phyloP scores from a whole-genome alignment of 441 rosid species.

The Hura crepitans region DNA sequence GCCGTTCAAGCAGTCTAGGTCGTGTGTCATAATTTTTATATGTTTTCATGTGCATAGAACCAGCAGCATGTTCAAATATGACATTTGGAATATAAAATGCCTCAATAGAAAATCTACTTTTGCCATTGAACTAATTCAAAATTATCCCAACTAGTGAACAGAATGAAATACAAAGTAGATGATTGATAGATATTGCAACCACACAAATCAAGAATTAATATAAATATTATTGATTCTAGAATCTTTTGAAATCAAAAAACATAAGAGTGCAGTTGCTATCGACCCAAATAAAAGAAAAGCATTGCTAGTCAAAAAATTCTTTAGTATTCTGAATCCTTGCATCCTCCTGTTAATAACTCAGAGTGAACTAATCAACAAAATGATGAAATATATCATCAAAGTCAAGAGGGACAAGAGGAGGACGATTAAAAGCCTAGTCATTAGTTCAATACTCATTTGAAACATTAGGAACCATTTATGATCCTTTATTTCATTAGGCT shows the following conservation, averaged over 20 bases:
- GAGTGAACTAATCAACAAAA: not conserved
- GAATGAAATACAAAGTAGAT: not conserved
- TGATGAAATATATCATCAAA: too few species aligned
- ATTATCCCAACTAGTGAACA: too few species aligned
- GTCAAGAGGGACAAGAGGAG: not conserved
- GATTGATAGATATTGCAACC: not conserved
- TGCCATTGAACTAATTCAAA: not conserved
- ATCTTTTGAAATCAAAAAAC: not conserved
- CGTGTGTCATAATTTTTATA: not conserved
- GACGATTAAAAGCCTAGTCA: not conserved
- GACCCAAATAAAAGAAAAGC: not conserved
- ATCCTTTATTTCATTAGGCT: not conserved
- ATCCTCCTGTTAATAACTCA: not conserved
- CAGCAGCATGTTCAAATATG: too few species aligned
- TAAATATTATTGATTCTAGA: not conserved
- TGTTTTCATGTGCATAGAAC: not conserved
- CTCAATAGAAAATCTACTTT: not conserved
- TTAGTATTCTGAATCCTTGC: not conserved
- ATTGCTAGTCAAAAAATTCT: not conserved
- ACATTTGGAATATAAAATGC: not conserved
- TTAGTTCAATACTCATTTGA: not conserved
- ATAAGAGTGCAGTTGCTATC: not conserved
- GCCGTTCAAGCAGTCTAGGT: not conserved
- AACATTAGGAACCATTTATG: not conserved
- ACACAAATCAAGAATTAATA: not conserved